Percentiles rank a stretch among this genome's conserved stretches.
Conservation (phyloP, 257 asterid species). For the Henckelia pumila region DNA sequence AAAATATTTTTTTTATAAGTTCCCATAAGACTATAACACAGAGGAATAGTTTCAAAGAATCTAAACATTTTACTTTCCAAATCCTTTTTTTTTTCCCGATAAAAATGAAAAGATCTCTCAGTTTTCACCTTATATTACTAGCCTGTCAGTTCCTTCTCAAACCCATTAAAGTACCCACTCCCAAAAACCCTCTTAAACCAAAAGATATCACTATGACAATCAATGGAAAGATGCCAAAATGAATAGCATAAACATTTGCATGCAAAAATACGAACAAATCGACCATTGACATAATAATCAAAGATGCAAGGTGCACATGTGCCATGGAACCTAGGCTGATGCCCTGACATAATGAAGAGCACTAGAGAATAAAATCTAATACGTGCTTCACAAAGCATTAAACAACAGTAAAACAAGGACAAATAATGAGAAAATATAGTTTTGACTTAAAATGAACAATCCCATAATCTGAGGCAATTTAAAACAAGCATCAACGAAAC, state of each 20-base stretch:
- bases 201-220: background rate
- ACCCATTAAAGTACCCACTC: background rate
- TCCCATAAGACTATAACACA: background rate
- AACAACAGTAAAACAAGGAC: background rate
- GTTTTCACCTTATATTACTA: background rate
- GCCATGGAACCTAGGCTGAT: background rate
- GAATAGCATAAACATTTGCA: background rate
- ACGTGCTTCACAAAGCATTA: background rate
- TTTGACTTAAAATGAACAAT: no score
- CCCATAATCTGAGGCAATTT: background rate
- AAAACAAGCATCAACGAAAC: background rate
- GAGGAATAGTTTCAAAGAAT: background rate
- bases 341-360: background rate
- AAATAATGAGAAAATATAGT: background rate
- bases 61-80: background rate
- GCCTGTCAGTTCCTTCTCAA: background rate
- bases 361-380: background rate
- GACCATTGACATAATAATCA: background rate
- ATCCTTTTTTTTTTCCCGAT: background rate
- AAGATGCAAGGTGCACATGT: background rate
- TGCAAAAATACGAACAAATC: background rate
- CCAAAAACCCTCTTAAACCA: background rate
- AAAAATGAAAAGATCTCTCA: background rate
- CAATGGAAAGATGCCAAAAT: background rate
- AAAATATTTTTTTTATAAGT: no score